Base-by-base conservation (phyloP, 305 asterid genomes). In the Fraxinus dipetala region DNA sequence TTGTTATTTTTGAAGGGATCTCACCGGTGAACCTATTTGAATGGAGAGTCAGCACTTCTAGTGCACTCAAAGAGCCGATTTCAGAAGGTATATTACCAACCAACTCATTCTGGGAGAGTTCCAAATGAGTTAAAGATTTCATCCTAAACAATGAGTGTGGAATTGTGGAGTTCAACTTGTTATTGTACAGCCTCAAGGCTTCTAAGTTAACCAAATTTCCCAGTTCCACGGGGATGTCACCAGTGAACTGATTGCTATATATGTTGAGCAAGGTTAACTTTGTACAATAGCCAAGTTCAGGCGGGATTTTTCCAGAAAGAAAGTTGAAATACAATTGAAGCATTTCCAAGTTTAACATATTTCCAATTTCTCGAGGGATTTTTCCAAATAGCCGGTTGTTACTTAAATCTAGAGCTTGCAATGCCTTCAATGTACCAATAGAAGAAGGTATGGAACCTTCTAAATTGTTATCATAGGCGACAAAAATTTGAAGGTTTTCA, bases 41-140 rank as follows among this genome's bases (percentile, higher is more conserved):
- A 69, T 95, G 98, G 78, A 95, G 96, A 67, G 97, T 93, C 18
- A 95, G 83, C 18, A 91, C 85, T 86, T 90, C 22, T 8, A 95
- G 79, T 31, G 98, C 90, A 79, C 77, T 84, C 86, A 91, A 77
- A 5, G 84, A 87, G 34, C 89, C 91, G 2, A 95, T 84, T 63
- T 80, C 78, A 0, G 90, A 43, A 28, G 97, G 91, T 63, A 95
- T 89, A 8, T 10, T 5, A 20, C 97, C 98, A 0, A 28, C 77
- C 36, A 93, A 81, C 31, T 84, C 82, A 78, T 95, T 93, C 76
- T 87, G 82, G 14, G 98, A 90, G 51, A 95, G 89, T n/a, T 90
- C 95, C 75, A 95, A 88, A 74, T 54, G 79, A 43, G 83, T 86
- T 28, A 95, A 88, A 36, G 89, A 87, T 82, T 82, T 88, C 13